These are phyloP conservation scores for Miscanthus sacchariflorus DNA, from an alignment of 202 grass and related monocot species.

Conservation along the genomic window DNA sequence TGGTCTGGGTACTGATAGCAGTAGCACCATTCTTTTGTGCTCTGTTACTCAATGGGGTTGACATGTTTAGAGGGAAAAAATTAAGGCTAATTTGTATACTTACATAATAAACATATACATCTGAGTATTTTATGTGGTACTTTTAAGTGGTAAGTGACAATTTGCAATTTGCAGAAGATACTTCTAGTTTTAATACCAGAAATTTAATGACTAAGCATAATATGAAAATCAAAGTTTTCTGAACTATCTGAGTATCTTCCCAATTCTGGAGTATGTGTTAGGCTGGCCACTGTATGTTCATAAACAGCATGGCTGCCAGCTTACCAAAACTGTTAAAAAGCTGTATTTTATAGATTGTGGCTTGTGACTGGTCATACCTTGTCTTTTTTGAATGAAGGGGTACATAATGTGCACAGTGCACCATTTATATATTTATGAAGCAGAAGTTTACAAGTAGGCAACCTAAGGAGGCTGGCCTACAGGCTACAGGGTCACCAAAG, in stretches of 20 bases:
- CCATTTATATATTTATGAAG: background rate
- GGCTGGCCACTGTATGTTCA: background rate
- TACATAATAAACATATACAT: constrained; percentile 8
- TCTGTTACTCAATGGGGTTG: background rate
- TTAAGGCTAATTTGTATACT: background rate
- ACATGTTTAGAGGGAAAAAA: background rate
- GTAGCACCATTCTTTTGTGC: constrained; percentile 4
- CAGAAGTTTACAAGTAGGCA: too few species aligned
- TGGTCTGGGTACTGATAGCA: background rate
- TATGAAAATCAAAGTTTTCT: background rate
- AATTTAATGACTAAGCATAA: background rate
- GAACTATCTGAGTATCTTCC: background rate
- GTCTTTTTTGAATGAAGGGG: background rate
- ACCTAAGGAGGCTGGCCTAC: too few species aligned
- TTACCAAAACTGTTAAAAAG: constrained; percentile 1
- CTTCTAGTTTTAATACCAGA: background rate
- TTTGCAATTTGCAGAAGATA: constrained; percentile 7
- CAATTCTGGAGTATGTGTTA: background rate
- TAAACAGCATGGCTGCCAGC: constrained; percentile 5
- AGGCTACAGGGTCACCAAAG: too few species aligned
- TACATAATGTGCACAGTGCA: background rate
- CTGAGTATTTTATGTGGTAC: background rate
- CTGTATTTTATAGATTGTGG: constrained; percentile 29
- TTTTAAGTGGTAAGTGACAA: background rate
- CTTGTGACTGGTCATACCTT: constrained; percentile 16